phyloP scores from a whole-genome alignment of 805 yeast species.

The Teunomyces funiuensis region DNA sequence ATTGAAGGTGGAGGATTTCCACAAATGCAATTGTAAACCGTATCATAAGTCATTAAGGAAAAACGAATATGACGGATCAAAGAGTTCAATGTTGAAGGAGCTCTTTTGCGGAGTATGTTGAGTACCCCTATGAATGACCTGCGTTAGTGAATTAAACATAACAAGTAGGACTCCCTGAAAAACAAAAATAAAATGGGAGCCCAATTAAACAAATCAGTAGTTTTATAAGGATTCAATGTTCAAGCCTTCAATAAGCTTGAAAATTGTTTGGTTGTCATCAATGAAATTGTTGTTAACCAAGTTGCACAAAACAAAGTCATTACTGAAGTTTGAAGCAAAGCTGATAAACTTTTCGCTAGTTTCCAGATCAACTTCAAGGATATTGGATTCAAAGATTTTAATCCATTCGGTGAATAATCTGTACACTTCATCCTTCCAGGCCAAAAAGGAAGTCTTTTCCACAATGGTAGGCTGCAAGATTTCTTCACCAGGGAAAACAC shows the following conservation, averaged over 20 bases:
- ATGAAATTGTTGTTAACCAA: conserved; percentile 85
- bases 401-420: conserved; percentile 82
- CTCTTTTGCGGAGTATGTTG: conserved; percentile 32
- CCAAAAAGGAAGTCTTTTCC: conserved; percentile 85
- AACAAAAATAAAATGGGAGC: conserved; percentile 1
- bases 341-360: conserved; percentile 32
- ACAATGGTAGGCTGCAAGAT: conserved; percentile 95
- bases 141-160: conserved; percentile 21
- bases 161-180: conserved; percentile 3
- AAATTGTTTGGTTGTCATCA: conserved; percentile 56
- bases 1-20: conserved; percentile 11
- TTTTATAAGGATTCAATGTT: conserved; percentile 4
- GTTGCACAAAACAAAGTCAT: conserved; percentile 74
- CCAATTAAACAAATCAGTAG: neutral
- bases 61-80: conserved; percentile 14
- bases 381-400: conserved; percentile 43
- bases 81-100: conserved; percentile 26
- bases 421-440: conserved; percentile 96
- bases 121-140: conserved; percentile 27
- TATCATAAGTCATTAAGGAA: conserved; percentile 12
- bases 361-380: conserved; percentile 28
- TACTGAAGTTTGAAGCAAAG: conserved; percentile 48
- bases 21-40: conserved; percentile 10
- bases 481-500: conserved; percentile 94
- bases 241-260: conserved; percentile 47